Base-by-base conservation (phyloP, 202 grass and related monocot genomes). In the Setaria viridis region DNA sequence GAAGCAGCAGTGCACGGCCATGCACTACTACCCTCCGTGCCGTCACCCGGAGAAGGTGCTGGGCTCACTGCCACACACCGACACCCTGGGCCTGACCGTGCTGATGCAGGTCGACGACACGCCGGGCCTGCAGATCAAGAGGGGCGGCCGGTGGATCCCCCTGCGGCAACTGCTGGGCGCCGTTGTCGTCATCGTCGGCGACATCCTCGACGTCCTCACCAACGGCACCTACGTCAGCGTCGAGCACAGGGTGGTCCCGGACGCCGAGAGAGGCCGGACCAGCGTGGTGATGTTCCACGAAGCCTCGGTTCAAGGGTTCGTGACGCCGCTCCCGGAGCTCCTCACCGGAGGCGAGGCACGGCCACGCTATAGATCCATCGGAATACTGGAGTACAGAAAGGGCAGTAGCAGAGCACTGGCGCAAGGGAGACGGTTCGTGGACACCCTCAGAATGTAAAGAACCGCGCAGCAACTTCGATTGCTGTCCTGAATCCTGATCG, bases 1-100 rank as follows among this genome's bases (percentile, higher is more conserved):
- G 9, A 86, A 32, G 46, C 59, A 35, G 1, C 90, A 92, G 74
- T 35, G 29, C 8, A 4, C 90, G n/a, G 55, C 71, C 15, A 70
- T 87, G 4, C 67, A 82, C 75, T 68, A 89, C 45, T 95, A 95
- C 69, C 88, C 93, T 20, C 88, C 93, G 6, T 92, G 93, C 58
- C 43, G 32, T 42, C 57, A 60, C n/a, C 90, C 2, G 55, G 74
- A 88, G 35, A 84, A 85, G 75, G 89, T 94, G 30, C 1, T 94
- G 17, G 89, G 89, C 45, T 55, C 83, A 10, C 42, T 75, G 7
- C 75, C 88, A 1, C 93, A 95, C 78, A 90, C 90, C 5, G 88
- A 95, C 21, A 66, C 34, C 19, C 55, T 0, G 55, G 55, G 19
- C 17, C 55, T 60, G 57, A 29, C 57, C 2, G 5, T 60, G n/a